Base-by-base conservation (phyloP, 495 filamentous ascomycete genomes). In the Penicillium riverlandense region DNA sequence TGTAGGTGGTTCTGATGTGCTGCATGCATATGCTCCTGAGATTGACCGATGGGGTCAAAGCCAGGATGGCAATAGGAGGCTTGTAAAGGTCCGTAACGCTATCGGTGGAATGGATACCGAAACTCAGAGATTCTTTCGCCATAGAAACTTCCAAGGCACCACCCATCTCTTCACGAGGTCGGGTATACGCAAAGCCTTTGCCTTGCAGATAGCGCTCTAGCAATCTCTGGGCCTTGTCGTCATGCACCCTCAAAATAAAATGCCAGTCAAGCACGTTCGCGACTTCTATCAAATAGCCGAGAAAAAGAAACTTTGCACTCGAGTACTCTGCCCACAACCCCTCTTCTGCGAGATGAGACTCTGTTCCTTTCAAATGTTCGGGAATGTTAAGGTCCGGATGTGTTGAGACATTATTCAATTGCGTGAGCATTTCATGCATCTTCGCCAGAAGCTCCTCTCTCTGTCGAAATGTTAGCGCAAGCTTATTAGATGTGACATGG, bases 221-320 rank as follows among this genome's bases (percentile, higher is more conserved):
- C 16, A 80, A 52, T n/a, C 69, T 53, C 32, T 74, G 59, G 28
- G 70, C 57, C 40, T 61, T 62, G 8, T 70, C 71, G 16, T 59
- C 55, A 44, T 63, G 50, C 2, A 73, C 65, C 16, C 72, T 61
- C 7, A 81, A 58, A 2, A 69, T 62, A 33, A 82, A 44, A 48
- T 80, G 77, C 11, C 71, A 38, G 14, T 70, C 62, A 30, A 59
- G 49, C 4, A 54, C 46, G 8, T 62, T 61, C 7, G 67, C 57
- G 35, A 66, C 46, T 40, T 76, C 55, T 38, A 82, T 52, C 33
- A 84, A 59, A 52, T 72, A 62, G 29, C 70, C 58, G 6, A 84
- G 57, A 47, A 85, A 72, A 14, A 66, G 49, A 51, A 85, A 79
- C 53, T 82, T 77, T 27, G 75, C 56, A 49, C 79, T 81, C 11